Percentiles rank a stretch among this genome's conserved stretches.
Conservation (phyloP, 2,329 filamentous ascomycete genomes). For the Fusarium tuaranense region DNA sequence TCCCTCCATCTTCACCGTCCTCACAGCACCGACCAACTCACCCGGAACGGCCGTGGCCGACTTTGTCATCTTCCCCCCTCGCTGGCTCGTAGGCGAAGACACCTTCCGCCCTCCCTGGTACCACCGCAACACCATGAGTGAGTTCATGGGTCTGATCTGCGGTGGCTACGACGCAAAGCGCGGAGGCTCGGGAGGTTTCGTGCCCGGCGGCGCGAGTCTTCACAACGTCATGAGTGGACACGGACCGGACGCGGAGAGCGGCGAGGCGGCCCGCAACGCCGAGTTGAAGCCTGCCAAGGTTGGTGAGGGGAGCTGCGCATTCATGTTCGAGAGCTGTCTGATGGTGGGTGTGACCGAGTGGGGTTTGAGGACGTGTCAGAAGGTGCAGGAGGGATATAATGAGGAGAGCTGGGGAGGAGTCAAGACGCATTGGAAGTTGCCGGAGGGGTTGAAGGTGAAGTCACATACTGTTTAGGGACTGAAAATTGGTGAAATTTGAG, state of each 20-base stretch:
- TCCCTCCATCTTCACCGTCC: constrained; percentile 80
- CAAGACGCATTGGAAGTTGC: constrained; percentile 70
- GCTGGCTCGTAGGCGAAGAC: constrained; percentile 76
- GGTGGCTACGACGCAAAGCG: constrained; percentile 73
- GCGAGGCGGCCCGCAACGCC: constrained; percentile 67
- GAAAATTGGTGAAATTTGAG: background rate
- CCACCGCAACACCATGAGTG: constrained; percentile 76
- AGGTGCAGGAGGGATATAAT: constrained; percentile 76
- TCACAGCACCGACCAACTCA: constrained; percentile 71
- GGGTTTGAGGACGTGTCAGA: constrained; percentile 70
- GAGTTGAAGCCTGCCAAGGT: constrained; percentile 68
- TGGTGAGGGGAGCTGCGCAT: constrained; percentile 71
- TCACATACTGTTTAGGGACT: constrained; percentile 29
- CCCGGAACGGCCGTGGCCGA: constrained; percentile 75
- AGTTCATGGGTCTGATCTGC: constrained; percentile 72
- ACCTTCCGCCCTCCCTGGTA: constrained; percentile 81
- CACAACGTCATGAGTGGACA: constrained; percentile 80
- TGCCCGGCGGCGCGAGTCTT: constrained; percentile 69
- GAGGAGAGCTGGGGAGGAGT: constrained; percentile 83
- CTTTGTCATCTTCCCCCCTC: constrained; percentile 79
- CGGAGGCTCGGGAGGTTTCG: constrained; percentile 65
- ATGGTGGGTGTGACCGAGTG: constrained; percentile 80
- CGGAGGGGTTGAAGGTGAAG: constrained; percentile 49
- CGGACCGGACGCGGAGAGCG: constrained; percentile 69
- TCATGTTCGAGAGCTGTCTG: constrained; percentile 77